Percentiles rank a stretch among this genome's conserved stretches.
These are phyloP conservation scores for Stentor roeselii DNA, from an alignment of 73 alveolate genomes.

Conservation along the genomic window DNA sequence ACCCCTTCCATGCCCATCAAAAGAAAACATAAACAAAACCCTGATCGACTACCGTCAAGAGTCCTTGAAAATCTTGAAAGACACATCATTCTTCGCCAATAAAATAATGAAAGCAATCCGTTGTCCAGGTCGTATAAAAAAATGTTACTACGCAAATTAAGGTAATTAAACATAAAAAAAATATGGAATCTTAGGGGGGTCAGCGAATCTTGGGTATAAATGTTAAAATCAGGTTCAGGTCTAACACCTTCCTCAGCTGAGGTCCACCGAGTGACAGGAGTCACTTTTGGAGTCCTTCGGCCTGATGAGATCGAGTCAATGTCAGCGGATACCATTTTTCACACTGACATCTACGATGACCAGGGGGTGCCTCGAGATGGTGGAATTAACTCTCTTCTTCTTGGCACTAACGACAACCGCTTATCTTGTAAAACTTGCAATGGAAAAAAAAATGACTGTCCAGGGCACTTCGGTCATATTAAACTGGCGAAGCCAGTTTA, in stretches of 20 bases:
- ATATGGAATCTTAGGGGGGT: neutral
- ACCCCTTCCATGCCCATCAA: neutral
- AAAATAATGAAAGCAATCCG: neutral
- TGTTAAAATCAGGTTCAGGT: slow-evolving; percentile 40
- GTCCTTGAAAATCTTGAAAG: neutral
- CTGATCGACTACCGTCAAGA: neutral
- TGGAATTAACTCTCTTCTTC: slow-evolving; percentile 78
- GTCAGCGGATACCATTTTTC: slow-evolving; percentile 55
- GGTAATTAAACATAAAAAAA: too few relatives aligned
- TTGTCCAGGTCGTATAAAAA: neutral
- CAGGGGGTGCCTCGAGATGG: slow-evolving; percentile 68
- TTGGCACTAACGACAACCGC: slow-evolving; percentile 91
- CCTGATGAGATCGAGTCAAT: slow-evolving; percentile 61
- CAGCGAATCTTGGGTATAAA: slow-evolving; percentile 8
- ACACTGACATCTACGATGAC: slow-evolving; percentile 63
- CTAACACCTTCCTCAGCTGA: slow-evolving; percentile 46
- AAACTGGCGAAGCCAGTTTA: slow-evolving; percentile 80
- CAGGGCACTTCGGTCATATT: slow-evolving; percentile 96
- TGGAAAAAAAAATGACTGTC: slow-evolving; percentile 82
- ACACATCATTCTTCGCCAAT: neutral
- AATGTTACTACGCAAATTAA: neutral
- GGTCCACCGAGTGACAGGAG: slow-evolving; percentile 45
- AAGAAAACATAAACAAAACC: neutral
- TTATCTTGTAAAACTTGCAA: slow-evolving; percentile 73
- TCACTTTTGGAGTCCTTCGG: slow-evolving; percentile 70